phyloP scores from a whole-genome alignment of 2,329 filamentous ascomycete genomes.

The Fusarium napiforme region DNA sequence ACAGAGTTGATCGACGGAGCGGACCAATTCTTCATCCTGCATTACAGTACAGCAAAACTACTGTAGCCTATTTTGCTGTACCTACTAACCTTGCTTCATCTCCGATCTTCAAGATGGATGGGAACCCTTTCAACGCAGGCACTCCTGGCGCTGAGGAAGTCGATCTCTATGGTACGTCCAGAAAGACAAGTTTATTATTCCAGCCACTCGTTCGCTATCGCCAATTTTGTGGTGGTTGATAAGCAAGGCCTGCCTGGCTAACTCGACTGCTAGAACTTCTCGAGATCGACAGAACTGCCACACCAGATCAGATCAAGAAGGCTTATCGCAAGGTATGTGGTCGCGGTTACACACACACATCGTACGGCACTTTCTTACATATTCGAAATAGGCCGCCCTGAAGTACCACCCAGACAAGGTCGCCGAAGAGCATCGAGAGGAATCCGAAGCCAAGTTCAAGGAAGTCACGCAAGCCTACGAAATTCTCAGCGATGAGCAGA shows the following conservation, averaged over 20 bases:
- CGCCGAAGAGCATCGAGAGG: conserved; percentile 82
- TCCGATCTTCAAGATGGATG: conserved; percentile 42
- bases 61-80: conserved; percentile 23
- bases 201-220: background rate
- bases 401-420: conserved; percentile 97
- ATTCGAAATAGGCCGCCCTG: conserved; percentile 74
- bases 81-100: background rate
- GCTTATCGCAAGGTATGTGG: conserved; percentile 89
- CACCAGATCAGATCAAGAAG: conserved; percentile 88
- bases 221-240: conserved; percentile 8
- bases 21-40: conserved; percentile 45
- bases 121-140: conserved; percentile 39
- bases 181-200: background rate
- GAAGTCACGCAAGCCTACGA: conserved; percentile 94
- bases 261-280: conserved; percentile 73
- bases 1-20: conserved; percentile 33
- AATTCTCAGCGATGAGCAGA: conserved; percentile 95
- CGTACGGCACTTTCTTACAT: conserved; percentile 21
- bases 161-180: conserved; percentile 70
- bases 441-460: conserved; percentile 94
- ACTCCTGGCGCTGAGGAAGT: conserved; percentile 54
- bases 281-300: conserved; percentile 76
- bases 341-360: background rate
- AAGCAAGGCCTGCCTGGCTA: conserved; percentile 10
- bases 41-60: conserved; percentile 31